Conservation (phyloP, 257 asterid species). For the Nicotiana knightiana region DNA sequence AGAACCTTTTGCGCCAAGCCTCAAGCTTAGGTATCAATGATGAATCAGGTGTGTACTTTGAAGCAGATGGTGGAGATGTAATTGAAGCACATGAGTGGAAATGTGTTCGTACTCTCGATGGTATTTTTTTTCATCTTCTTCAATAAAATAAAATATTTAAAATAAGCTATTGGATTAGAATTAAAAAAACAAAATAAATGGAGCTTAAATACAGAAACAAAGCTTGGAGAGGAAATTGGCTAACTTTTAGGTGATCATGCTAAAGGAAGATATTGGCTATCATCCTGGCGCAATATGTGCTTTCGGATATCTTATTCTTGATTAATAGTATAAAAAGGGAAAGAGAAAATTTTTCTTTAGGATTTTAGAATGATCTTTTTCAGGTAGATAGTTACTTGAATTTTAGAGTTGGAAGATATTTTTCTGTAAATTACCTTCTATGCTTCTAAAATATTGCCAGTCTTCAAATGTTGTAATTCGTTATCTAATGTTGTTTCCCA, state of each 20-base stretch:
- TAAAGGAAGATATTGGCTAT: neutral
- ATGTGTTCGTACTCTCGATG: conserved; percentile 85
- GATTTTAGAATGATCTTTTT: neutral
- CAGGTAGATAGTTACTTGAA: neutral
- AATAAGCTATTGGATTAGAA: neutral
- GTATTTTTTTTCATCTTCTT: conserved; percentile 34
- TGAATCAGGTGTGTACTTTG: conserved; percentile 43
- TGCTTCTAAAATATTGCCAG: neutral
- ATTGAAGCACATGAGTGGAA: conserved; percentile 91
- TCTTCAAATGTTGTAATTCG: neutral
- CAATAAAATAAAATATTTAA: neutral
- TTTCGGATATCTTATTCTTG: neutral
- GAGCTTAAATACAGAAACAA: neutral
- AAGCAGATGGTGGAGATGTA: conserved; percentile 73
- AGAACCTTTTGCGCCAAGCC: conserved; percentile 71
- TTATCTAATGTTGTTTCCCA: conserved; percentile 14
- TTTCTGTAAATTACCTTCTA: neutral
- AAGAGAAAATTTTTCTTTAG: neutral
- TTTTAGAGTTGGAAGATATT: neutral
- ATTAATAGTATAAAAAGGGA: neutral
- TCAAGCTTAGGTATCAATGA: conserved; percentile 43
- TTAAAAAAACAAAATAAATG: neutral
- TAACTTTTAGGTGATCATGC: neutral
- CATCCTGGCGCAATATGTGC: neutral
- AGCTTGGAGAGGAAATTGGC: neutral